phyloP scores from a whole-genome alignment of 805 yeast genomes.

The Metschnikowia chrysomelidarum region DNA sequence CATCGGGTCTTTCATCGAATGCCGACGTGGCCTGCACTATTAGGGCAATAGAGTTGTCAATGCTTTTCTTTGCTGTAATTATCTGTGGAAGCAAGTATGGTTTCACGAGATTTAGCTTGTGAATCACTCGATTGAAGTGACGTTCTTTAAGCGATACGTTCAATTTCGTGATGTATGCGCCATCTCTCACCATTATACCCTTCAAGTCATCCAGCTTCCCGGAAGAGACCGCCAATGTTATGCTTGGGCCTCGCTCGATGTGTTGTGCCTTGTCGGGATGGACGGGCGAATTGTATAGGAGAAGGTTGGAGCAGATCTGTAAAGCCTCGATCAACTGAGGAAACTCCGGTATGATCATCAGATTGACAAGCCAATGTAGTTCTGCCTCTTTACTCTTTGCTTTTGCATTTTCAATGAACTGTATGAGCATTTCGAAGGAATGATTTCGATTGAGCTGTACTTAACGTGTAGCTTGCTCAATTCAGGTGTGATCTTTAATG shows the following conservation, averaged over 20 bases:
- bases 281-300: constrained; percentile 37
- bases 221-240: constrained; percentile 58
- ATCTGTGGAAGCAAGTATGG: constrained; percentile 44
- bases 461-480: too few relatives aligned
- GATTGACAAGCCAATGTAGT: constrained; percentile 20
- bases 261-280: constrained; percentile 27
- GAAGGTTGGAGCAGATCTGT: constrained; percentile 35
- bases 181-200: constrained; percentile 58
- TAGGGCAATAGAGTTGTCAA: constrained; percentile 34
- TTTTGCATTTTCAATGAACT: constrained; percentile 7
- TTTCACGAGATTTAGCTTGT: constrained; percentile 26
- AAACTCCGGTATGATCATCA: constrained; percentile 18
- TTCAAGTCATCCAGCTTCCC: constrained; percentile 54
- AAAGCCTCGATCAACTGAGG: constrained; percentile 33
- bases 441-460: too few relatives aligned
- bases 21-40: constrained; percentile 23
- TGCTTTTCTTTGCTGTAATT: constrained; percentile 43
- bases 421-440: constrained; percentile 3
- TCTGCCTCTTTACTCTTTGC: constrained; percentile 17
- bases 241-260: constrained; percentile 36
- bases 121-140: constrained; percentile 34
- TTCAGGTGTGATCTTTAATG: too few relatives aligned
- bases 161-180: constrained; percentile 50
- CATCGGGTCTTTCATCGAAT: constrained; percentile 10
- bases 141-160: constrained; percentile 44